A percentile compares a stretch with the other conserved stretches of the same genome.
Evolutionary conservation across 176 grass and related monocot species (phyloP).

Genomic region (Bonia amplexicaulis): DNA sequence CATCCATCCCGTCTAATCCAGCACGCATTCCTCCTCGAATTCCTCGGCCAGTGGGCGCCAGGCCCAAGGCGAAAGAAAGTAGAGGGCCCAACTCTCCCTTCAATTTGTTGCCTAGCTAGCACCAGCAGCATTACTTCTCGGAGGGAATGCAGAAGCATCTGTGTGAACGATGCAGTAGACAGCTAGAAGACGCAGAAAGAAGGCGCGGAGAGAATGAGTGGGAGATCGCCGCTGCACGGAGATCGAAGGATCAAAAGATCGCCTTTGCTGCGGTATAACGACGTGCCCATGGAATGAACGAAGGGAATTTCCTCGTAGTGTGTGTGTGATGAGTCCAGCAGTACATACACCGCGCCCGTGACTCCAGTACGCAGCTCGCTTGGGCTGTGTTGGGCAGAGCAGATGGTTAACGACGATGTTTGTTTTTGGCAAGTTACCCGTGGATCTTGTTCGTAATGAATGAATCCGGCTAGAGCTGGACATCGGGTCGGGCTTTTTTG

Average conservation of each 20-base stretch:
- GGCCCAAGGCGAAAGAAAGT: not conserved
- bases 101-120: not conserved
- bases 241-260: not conserved
- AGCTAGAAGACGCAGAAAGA: no score
- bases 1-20: not conserved
- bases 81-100: not conserved
- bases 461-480: no score
- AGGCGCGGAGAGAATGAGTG: not conserved
- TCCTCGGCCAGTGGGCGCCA: not conserved
- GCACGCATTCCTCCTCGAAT: not conserved
- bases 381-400: no score
- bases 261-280: not conserved
- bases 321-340: not conserved
- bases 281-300: not conserved
- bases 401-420: no score
- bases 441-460: no score
- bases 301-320: constrained; percentile 13
- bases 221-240: not conserved
- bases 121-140: not conserved
- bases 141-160: not conserved
- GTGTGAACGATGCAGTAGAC: no score
- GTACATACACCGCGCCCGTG: not conserved
- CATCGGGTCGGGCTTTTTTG: no score
- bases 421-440: no score
- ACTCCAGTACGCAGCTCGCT: not conserved